Base-by-base conservation (phyloP, 2,329 filamentous ascomycete species). In the Cytospora paraplurivora region DNA sequence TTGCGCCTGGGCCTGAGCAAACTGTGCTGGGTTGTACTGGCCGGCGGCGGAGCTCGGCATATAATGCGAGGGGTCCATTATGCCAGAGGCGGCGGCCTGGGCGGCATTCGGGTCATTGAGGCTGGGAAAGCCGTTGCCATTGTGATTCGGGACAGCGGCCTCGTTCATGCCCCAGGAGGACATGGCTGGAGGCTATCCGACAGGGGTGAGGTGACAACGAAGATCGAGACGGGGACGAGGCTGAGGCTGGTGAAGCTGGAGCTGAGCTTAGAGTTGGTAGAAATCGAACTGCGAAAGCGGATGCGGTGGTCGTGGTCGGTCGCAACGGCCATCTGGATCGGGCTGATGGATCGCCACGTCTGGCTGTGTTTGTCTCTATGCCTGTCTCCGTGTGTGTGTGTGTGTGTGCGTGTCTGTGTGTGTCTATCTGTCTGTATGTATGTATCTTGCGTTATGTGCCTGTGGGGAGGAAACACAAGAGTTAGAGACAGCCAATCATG, bases 101-200 rank as follows among this genome's bases (percentile, higher is more conserved):
- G 61, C 35, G 13, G 76, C 75, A 73, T 86, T 86, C 53, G 85
- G 81, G 72, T 89, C 85, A 75, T 81, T 85, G 77, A 88, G 82
- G 73, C 87, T 85, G 70, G 83, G 81, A 76, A 88, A 88, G 79
- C 83, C 83, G 80, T 85, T 86, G 81, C 85, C 85, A 87, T 88
- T 87, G 78, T 88, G 85, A 77, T 87, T 89, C 72, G 84, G 83
- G 79, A 87, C 81, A 76, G 82, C 82, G 78, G 86, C 81, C 77
- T 89, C 86, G 78, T 88, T 89, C 82, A 88, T 88, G 64, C 64
- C 64, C 87, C 86, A 89, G 80, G 85, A 85, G 81, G 83, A 88
- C 86, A 89, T 88, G 81, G 83, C 83, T 78, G 77, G 52, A 54
- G 65, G 63, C 44, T 41, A 51, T 51, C 59, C 62, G 56, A 52